phyloP scores from a whole-genome alignment of 2,329 filamentous ascomycete genomes.

The Plectosphaerella plurivora region DNA sequence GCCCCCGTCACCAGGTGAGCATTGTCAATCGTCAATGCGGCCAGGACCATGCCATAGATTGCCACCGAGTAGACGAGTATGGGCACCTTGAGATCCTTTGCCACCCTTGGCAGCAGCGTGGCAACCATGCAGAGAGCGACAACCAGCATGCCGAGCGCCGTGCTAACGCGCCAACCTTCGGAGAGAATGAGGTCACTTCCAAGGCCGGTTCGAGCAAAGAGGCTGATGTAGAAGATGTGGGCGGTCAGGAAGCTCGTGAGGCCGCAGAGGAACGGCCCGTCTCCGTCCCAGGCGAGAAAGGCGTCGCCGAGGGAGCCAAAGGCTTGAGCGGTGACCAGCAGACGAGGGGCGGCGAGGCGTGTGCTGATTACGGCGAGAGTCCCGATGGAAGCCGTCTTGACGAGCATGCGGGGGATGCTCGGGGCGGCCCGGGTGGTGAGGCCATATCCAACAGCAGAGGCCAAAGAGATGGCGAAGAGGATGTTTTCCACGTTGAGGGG shows the following conservation, averaged over 20 bases:
- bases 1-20: constrained; percentile 19
- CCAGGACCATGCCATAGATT: constrained; percentile 25
- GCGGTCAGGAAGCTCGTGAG: constrained; percentile 27
- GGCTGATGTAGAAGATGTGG: constrained; percentile 25
- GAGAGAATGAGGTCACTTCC: neutral
- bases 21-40: constrained; percentile 20
- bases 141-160: constrained; percentile 13
- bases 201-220: neutral
- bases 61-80: constrained; percentile 24
- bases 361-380: neutral
- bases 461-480: neutral
- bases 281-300: constrained; percentile 28
- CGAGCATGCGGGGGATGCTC: neutral
- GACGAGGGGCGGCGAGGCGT: neutral
- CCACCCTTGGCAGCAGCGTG: constrained; percentile 20
- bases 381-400: neutral
- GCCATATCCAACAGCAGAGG: neutral
- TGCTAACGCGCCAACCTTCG: constrained; percentile 10
- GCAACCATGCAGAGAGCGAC: constrained; percentile 19
- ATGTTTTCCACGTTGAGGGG: neutral
- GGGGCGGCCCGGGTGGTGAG: neutral
- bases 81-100: constrained; percentile 16
- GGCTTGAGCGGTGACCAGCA: constrained; percentile 20
- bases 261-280: constrained; percentile 24
- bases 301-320: constrained; percentile 28